These are phyloP conservation scores for Paraphoma sp. DNA, from an alignment of 2,329 filamentous ascomycete species.

Conservation along the genomic window DNA sequence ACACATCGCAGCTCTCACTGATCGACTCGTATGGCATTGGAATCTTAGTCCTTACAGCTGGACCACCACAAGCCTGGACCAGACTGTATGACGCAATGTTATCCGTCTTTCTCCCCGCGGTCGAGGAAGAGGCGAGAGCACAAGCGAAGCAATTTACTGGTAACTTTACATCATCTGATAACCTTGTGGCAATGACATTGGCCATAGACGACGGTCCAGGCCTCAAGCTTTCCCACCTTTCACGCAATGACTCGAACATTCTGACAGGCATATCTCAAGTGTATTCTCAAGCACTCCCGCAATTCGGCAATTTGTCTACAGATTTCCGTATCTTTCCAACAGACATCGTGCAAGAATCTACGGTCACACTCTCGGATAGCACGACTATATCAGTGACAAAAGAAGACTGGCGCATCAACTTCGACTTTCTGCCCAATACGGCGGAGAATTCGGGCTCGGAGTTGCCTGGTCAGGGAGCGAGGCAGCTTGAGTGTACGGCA, in stretches of 20 bases:
- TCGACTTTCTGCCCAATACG: not conserved
- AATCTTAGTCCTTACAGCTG: slow-evolving; percentile 3
- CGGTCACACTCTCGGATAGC: not conserved
- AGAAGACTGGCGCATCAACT: not conserved
- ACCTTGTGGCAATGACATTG: not conserved
- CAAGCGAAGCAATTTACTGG: not conserved
- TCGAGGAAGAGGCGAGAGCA: not conserved
- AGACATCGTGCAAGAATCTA: not conserved
- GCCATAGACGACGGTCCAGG: not conserved
- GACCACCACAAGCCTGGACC: not conserved
- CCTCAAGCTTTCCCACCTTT: not conserved
- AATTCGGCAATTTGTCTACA: not conserved
- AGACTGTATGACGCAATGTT: not conserved
- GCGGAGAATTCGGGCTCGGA: not conserved
- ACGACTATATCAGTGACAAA: not conserved
- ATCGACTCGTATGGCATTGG: slow-evolving; percentile 9
- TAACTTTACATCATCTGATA: not conserved
- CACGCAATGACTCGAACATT: not conserved
- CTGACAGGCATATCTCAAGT: not conserved
- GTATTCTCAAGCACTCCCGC: not conserved
- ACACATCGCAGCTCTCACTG: slow-evolving; percentile 6
- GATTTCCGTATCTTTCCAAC: not conserved
- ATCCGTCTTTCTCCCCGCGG: not conserved
- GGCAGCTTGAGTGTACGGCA: not conserved
- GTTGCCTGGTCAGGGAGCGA: not conserved